Base-by-base conservation (phyloP, 495 filamentous ascomycete species). In the Penicillium longicatenatum region DNA sequence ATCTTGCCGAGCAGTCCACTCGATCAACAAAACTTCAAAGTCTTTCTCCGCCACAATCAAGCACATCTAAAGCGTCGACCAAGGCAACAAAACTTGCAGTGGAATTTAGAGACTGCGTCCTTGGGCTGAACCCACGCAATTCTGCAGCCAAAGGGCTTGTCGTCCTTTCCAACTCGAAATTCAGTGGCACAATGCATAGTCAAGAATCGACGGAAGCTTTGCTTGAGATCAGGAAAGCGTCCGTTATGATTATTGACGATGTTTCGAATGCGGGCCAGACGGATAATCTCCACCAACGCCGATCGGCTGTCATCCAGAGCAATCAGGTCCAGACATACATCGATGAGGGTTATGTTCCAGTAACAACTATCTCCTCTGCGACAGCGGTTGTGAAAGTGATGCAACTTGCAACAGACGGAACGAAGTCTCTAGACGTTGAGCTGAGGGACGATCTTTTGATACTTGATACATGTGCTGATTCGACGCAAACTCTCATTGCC, bases 391-490 rank as follows among this genome's bases (percentile, higher is more conserved):
- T 93, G 7, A 82, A 84, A 22, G 58, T 89, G 14, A 72, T 80
- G 10, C 79, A 78, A 11, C 63, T 70, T 21, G 75, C 73, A 41
- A 75, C 77, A 0, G 79, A 84, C 29, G 84, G 79, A 0, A 77
- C 82, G 11, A 85, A 86, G 54, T 84, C 84, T 35, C 69, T 96
- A 10, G 91, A 94, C 62, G 81, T 96, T 3, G 90, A 96, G 58
- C 62, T 97, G 9, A 83, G 82, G 42, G 90, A 95, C 67, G 89
- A 94, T 66, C 78, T 99, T 2, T 78, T 98, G 26, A 86, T 99
- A 21, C 77, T 99, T 16, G 95, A 99, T 68, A 90, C 92, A 4
- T 98, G 95, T 67, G 94, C 95, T 16, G 95, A 99, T 71, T 98
- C 95, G 10, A 98, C 94, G 0, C 92, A 96, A 64, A 98, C 95